phyloP scores from a whole-genome alignment of 1,139 yeast species.

The Magnusiomyces fungicola region DNA sequence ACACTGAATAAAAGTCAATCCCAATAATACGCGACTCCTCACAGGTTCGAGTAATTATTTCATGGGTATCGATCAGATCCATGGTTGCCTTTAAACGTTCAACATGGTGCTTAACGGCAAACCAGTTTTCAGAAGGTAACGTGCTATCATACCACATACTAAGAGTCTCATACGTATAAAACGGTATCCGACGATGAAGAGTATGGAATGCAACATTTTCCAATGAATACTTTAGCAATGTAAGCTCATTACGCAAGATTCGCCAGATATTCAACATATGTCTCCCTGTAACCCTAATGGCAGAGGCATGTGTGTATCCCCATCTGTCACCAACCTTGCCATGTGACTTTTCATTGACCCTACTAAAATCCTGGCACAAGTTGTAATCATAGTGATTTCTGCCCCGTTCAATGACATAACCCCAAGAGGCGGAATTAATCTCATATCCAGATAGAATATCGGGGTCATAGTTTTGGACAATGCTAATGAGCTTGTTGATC shows the following conservation, averaged over 20 bases:
- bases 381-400: conserved; percentile 42
- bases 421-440: conserved; percentile 78
- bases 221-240: conserved; percentile 59
- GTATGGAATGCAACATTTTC: conserved; percentile 70
- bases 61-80: conserved; percentile 52
- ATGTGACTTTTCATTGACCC: conserved; percentile 26
- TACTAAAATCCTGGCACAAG: conserved; percentile 43
- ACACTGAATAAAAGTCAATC: conserved; percentile 79
- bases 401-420: conserved; percentile 69
- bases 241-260: conserved; percentile 52
- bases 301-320: conserved; percentile 78
- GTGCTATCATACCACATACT: conserved; percentile 42
- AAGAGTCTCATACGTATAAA: conserved; percentile 44
- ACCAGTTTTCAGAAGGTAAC: conserved; percentile 24
- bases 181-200: conserved; percentile 62
- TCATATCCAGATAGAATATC: conserved; percentile 86
- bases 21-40: conserved; percentile 87
- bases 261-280: conserved; percentile 86
- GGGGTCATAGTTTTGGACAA: conserved; percentile 69
- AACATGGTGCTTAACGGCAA: conserved; percentile 47
- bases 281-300: conserved; percentile 63
- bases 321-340: conserved; percentile 61
- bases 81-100: conserved; percentile 44
- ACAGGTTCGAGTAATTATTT: conserved; percentile 60
- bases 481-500: conserved; percentile 45